phyloP scores from a whole-genome alignment of 768 basidiomycete species.

The Imleria badia region DNA sequence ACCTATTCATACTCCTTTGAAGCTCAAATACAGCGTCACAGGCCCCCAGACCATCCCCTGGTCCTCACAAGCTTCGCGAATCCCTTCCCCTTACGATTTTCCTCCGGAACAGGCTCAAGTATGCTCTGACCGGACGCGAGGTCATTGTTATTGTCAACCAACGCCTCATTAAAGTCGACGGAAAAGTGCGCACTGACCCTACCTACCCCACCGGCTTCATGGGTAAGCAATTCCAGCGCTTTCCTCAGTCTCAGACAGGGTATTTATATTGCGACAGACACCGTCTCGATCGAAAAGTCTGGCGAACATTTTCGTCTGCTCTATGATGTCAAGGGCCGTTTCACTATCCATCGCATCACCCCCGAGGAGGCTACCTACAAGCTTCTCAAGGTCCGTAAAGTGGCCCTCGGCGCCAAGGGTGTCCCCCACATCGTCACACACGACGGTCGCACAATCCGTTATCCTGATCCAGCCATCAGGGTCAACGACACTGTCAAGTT shows the following conservation, averaged over 20 bases:
- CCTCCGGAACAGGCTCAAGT: conserved; percentile 99
- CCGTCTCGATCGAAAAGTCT: conserved; percentile 96
- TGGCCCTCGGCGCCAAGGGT: conserved; percentile 89
- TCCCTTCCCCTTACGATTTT: conserved; percentile 96
- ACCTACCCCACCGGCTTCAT: conserved; percentile 97
- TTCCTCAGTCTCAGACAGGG: not conserved
- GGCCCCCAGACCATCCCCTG: conserved; percentile 96
- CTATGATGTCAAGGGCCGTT: conserved; percentile 99
- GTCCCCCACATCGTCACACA: conserved; percentile 98
- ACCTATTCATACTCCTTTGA: not conserved
- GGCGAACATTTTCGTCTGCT: conserved; percentile 99
- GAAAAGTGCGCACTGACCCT: conserved; percentile 96
- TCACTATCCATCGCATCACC: conserved; percentile 99
- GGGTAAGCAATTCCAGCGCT: conserved; percentile 54
- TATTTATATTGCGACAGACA: conserved; percentile 54
- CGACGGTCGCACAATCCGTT: conserved; percentile 99
- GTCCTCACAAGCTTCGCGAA: conserved; percentile 99
- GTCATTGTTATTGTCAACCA: conserved; percentile 94
- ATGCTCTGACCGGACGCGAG: conserved; percentile 95
- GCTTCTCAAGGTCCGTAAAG: conserved; percentile 90
- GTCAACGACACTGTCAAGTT: conserved; percentile 98
- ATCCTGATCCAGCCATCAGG: conserved; percentile 93
- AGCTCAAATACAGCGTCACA: conserved; percentile 31
- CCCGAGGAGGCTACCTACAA: conserved; percentile 97
- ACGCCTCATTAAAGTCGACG: conserved; percentile 97